phyloP scores from a whole-genome alignment of 2,329 filamentous ascomycete species.

The Nemania abortiva region DNA sequence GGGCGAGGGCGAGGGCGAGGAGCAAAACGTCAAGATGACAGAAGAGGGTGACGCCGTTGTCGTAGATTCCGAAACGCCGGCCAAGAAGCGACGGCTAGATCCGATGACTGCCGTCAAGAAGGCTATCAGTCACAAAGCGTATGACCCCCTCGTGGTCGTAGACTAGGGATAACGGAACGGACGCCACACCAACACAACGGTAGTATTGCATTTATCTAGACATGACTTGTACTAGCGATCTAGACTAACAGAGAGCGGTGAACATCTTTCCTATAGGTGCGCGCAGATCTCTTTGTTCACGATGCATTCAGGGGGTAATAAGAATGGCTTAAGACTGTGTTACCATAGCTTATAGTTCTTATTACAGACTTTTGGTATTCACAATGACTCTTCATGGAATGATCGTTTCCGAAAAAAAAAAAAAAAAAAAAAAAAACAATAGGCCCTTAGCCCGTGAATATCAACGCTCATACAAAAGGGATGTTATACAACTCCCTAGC shows the following conservation, averaged over 20 bases:
- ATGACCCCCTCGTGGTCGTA: conserved; percentile 66
- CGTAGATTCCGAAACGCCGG: conserved; percentile 50
- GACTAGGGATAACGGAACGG: conserved; percentile 55
- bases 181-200: not conserved
- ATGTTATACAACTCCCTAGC: not conserved
- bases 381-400: not conserved
- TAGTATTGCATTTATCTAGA: not conserved
- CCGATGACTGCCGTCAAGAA: conserved; percentile 61
- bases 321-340: not conserved
- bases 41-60: conserved; percentile 56
- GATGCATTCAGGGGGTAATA: not conserved
- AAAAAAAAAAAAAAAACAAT: not conserved
- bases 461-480: conserved; percentile 4
- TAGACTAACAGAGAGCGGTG: no score
- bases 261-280: no score
- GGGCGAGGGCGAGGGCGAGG: conserved; percentile 51
- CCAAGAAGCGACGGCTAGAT: conserved; percentile 58
- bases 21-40: conserved; percentile 48
- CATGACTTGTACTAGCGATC: not conserved
- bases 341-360: not conserved
- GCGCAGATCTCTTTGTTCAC: not conserved
- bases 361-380: not conserved
- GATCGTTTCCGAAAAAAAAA: not conserved
- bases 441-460: not conserved
- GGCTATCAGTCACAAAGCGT: conserved; percentile 65